These are phyloP conservation scores for Fusarium multiceps DNA, from an alignment of 2,329 filamentous ascomycete species.

Conservation along the genomic window DNA sequence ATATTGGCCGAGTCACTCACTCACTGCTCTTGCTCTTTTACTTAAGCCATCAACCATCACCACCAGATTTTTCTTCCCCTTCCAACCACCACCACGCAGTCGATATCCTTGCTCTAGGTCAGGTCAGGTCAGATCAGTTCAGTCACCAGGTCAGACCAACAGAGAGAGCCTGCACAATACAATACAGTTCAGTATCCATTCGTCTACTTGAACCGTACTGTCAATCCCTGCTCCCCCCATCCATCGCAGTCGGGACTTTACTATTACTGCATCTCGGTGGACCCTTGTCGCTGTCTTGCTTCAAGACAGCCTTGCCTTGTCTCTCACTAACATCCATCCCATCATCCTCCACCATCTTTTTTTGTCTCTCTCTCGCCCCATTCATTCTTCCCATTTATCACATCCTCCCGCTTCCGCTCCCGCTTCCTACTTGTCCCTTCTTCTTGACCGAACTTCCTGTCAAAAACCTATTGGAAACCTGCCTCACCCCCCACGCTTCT, in stretches of 20 bases:
- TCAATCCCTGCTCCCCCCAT: slow-evolving; percentile 16
- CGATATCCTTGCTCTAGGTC: background rate
- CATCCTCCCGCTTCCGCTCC: background rate
- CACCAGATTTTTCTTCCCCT: slow-evolving; percentile 23
- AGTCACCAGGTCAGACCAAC: background rate
- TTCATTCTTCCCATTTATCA: slow-evolving; percentile 30
- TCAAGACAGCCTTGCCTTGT: slow-evolving; percentile 25
- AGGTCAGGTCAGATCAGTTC: background rate
- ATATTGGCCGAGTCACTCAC: slow-evolving; percentile 12
- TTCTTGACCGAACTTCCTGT: slow-evolving; percentile 43
- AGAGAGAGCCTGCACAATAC: background rate
- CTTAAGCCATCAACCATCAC: slow-evolving; percentile 2
- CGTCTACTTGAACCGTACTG: background rate
- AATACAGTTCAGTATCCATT: slow-evolving; percentile 1
- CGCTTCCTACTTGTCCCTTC: slow-evolving; percentile 36
- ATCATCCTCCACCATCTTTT: slow-evolving; percentile 40
- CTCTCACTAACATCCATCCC: slow-evolving; percentile 30
- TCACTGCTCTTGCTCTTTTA: background rate
- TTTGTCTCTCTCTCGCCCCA: slow-evolving; percentile 32
- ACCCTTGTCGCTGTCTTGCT: slow-evolving; percentile 27
- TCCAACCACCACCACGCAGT: background rate
- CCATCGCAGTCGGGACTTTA: slow-evolving; percentile 25
- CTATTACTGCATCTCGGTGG: slow-evolving; percentile 30
- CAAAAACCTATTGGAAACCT: slow-evolving; percentile 23
- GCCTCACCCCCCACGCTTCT: slow-evolving; percentile 40